Evolutionary conservation across 106 monocot genomes (phyloP).

Genomic region (Dioscorea dumetorum): DNA sequence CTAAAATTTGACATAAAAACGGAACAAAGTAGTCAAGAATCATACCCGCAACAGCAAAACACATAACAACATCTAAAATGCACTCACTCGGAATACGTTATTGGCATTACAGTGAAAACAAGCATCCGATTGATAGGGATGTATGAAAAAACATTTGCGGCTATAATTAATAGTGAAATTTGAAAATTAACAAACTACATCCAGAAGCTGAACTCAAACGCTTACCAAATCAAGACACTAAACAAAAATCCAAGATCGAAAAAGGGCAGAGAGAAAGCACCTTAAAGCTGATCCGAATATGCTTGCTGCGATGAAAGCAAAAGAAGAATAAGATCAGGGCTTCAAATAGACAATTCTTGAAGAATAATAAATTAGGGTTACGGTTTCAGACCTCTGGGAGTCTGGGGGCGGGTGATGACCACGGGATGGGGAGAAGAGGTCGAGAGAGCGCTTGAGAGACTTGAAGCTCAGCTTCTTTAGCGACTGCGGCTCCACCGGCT

Average conservation of each 20-base stretch:
- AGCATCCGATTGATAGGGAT: too few relatives aligned
- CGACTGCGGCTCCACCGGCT: constrained; percentile 94
- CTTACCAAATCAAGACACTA: too few relatives aligned
- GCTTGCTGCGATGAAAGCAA: constrained; percentile 37
- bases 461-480: constrained; percentile 94
- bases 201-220: not conserved
- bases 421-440: constrained; percentile 78
- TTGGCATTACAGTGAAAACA: too few relatives aligned
- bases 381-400: constrained; percentile 73
- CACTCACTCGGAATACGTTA: too few relatives aligned
- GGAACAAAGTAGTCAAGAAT: constrained; percentile 3
- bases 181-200: too few relatives aligned
- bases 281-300: constrained; percentile 80
- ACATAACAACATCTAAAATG: not conserved
- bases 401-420: constrained; percentile 50
- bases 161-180: too few relatives aligned
- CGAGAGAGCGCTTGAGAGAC: constrained; percentile 88
- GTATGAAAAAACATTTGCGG: too few relatives aligned
- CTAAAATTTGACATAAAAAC: not conserved
- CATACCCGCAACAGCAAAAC: not conserved
- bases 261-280: constrained; percentile 19
- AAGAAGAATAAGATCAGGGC: not conserved
- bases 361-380: not conserved
- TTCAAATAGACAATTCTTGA: not conserved
- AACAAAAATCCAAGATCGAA: not conserved